These are phyloP conservation scores for Fusarium sp. DNA, from an alignment of 2,329 filamentous ascomycete species.

Conservation along the genomic window DNA sequence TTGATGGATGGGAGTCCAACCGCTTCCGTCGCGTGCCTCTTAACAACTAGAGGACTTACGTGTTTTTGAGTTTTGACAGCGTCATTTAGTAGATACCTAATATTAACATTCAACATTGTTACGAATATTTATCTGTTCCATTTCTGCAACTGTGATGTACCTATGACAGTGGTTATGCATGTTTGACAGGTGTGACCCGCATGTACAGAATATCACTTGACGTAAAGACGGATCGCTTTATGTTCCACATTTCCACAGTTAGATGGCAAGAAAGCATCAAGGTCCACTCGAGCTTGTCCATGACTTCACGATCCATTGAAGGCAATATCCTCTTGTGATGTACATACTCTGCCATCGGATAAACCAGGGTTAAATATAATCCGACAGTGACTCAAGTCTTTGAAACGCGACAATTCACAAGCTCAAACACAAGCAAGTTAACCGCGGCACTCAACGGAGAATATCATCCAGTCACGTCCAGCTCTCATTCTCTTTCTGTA, in stretches of 20 bases:
- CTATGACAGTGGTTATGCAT: background rate
- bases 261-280: background rate
- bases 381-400: background rate
- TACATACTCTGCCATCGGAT: background rate
- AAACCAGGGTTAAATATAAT: background rate
- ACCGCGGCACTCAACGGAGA: background rate
- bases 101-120: conserved; percentile 16
- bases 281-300: background rate
- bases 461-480: background rate
- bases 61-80: conserved; percentile 9
- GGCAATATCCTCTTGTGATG: background rate
- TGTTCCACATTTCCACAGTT: background rate
- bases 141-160: background rate
- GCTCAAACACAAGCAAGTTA: background rate
- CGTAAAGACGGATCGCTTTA: background rate
- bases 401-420: background rate
- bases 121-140: background rate
- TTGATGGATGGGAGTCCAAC: conserved; percentile 73
- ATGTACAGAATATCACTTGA: background rate
- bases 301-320: background rate
- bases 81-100: conserved; percentile 30
- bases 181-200: background rate
- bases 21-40: conserved; percentile 62
- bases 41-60: background rate
- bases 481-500: background rate